A percentile compares a stretch with the other conserved stretches of the same genome.
Conservation (phyloP, 2,329 filamentous ascomycete genomes). For the Amauroascus verrucosus region DNA sequence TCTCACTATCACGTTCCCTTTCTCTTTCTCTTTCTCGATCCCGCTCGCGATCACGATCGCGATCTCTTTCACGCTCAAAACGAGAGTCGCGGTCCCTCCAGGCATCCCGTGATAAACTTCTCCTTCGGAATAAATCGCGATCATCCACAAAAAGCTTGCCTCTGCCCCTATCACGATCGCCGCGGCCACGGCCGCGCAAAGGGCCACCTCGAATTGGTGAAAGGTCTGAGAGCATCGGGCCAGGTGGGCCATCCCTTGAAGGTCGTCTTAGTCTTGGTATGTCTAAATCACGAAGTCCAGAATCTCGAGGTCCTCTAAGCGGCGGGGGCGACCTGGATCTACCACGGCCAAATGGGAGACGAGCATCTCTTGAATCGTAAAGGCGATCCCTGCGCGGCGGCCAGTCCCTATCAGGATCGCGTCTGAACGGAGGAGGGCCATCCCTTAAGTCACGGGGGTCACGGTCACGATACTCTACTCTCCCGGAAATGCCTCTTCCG, state of each 20-base stretch:
- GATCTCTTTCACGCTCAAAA: constrained; percentile 22
- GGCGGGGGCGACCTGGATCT: constrained; percentile 35
- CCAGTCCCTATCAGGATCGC: constrained; percentile 38
- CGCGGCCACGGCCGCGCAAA: constrained; percentile 35
- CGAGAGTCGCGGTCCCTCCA: constrained; percentile 33
- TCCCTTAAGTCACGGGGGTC: constrained; percentile 24
- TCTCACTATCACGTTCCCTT: constrained; percentile 19
- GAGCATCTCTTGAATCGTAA: constrained; percentile 36
- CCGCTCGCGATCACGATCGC: constrained; percentile 20
- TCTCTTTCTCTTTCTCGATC: constrained; percentile 24
- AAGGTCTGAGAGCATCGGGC: constrained; percentile 29
- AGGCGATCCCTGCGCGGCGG: constrained; percentile 39
- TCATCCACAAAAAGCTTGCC: constrained; percentile 35
- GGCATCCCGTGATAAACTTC: constrained; percentile 37
- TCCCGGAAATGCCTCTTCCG: constrained; percentile 51
- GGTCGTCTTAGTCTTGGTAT: constrained; percentile 34
- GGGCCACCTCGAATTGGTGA: constrained; percentile 30
- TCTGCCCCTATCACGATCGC: constrained; percentile 36
- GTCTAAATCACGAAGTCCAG: constrained; percentile 30
- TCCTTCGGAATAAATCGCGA: constrained; percentile 34
- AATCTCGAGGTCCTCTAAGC: constrained; percentile 33
- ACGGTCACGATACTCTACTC: constrained; percentile 50
- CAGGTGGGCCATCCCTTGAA: constrained; percentile 35
- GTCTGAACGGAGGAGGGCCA: constrained; percentile 32
- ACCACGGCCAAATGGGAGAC: constrained; percentile 38